Evolutionary conservation across 441 rosid genomes (phyloP).

Genomic region (Pelargonium australe): DNA sequence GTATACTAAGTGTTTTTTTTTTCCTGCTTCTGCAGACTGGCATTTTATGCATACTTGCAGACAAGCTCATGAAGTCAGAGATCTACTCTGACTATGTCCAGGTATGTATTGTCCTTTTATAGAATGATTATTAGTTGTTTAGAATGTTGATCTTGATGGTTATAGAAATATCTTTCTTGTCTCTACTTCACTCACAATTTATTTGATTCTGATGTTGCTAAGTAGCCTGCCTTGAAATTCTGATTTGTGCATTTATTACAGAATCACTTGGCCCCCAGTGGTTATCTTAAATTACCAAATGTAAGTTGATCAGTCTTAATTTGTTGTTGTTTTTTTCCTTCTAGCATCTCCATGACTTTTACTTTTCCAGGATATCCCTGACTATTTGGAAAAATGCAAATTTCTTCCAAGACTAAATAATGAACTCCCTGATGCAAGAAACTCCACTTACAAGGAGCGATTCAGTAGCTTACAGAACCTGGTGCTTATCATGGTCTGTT

Average conservation of each 20-base stretch:
- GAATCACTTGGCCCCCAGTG: slow-evolving; percentile 77
- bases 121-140: background rate
- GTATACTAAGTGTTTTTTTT: slow-evolving; percentile 5
- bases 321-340: background rate
- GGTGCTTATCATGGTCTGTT: slow-evolving; percentile 81
- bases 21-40: slow-evolving; percentile 45
- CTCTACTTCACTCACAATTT: background rate
- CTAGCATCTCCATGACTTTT: slow-evolving; percentile 9
- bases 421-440: slow-evolving; percentile 54
- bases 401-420: slow-evolving; percentile 85
- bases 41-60: slow-evolving; percentile 43
- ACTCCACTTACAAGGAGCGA: slow-evolving; percentile 61
- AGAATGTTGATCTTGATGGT: background rate
- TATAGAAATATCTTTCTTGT: background rate
- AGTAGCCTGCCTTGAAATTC: slow-evolving; percentile 4
- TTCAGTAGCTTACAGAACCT: slow-evolving; percentile 64
- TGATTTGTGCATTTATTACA: slow-evolving; percentile 28
- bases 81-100: slow-evolving; percentile 61
- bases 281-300: slow-evolving; percentile 66
- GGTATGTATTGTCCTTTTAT: slow-evolving; percentile 30
- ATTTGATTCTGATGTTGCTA: slow-evolving; percentile 9
- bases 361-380: slow-evolving; percentile 42
- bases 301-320: slow-evolving; percentile 33
- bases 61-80: slow-evolving; percentile 45
- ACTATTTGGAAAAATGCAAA: slow-evolving; percentile 60